A percentile compares a stretch with the other conserved stretches of the same genome.
Evolutionary conservation across 306 rosid species (phyloP).

Genomic region (Calophaca sinica): DNA sequence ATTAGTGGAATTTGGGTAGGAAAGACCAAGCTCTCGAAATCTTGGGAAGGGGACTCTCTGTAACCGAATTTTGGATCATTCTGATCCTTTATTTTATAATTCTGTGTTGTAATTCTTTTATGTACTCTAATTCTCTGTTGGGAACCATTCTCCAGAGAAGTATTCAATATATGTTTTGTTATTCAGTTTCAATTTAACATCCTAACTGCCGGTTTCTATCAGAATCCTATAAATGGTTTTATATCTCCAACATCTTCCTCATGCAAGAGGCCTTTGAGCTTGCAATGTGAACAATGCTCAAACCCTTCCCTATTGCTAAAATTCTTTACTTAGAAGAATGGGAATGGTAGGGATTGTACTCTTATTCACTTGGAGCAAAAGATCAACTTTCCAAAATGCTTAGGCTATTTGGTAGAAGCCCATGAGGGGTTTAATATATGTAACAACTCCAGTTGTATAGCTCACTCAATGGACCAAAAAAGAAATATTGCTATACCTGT

Average conservation of each 20-base stretch:
- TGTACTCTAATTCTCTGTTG: too few species aligned
- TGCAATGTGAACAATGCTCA: slow-evolving; percentile 20
- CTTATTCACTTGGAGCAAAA: neutral
- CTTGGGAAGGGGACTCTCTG: too few species aligned
- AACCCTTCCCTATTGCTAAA: slow-evolving; percentile 5
- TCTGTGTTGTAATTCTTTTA: too few species aligned
- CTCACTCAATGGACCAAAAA: slow-evolving; percentile 9
- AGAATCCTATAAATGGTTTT: slow-evolving; percentile 8
- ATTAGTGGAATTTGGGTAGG: too few species aligned
- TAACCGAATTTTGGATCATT: too few species aligned
- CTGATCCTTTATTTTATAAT: too few species aligned
- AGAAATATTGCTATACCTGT: neutral
- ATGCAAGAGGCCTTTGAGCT: neutral
- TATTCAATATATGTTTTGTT: too few species aligned
- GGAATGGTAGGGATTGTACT: slow-evolving; percentile 2
- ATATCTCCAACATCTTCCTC: slow-evolving; percentile 7
- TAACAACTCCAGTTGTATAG: slow-evolving; percentile 22
- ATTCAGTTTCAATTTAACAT: too few species aligned
- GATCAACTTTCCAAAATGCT: slow-evolving; percentile 26
- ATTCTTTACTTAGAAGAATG: neutral
- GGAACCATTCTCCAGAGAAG: too few species aligned
- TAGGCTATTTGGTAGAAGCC: slow-evolving; percentile 30
- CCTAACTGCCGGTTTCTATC: neutral
- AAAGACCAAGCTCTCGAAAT: too few species aligned
- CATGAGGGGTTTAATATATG: slow-evolving; percentile 8